These are phyloP conservation scores for Talaromyces thailandensis DNA, from an alignment of 495 filamentous ascomycete species.

Conservation along the genomic window DNA sequence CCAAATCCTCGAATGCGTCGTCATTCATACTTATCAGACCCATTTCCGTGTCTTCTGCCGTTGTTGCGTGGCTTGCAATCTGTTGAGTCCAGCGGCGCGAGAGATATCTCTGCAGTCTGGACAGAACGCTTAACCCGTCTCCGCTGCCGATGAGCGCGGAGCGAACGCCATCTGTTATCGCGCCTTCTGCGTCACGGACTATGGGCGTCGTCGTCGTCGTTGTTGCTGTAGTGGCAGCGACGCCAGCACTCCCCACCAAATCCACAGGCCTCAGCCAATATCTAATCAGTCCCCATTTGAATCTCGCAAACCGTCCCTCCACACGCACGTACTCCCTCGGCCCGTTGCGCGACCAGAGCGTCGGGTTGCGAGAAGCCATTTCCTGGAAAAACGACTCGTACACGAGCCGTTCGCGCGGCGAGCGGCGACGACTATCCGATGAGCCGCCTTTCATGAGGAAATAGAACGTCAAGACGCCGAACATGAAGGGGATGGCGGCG, in stretches of 20 bases:
- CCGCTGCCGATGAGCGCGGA: slow-evolving; percentile 11
- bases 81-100: slow-evolving; percentile 33
- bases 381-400: slow-evolving; percentile 42
- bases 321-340: slow-evolving; percentile 32
- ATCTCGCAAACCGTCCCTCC: slow-evolving; percentile 13
- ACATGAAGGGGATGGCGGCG: slow-evolving; percentile 32
- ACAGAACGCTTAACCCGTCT: slow-evolving; percentile 31
- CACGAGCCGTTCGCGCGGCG: slow-evolving; percentile 39
- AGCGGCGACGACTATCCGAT: slow-evolving; percentile 26
- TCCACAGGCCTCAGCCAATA: slow-evolving; percentile 32
- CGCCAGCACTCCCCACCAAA: neutral
- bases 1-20: neutral
- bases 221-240: neutral
- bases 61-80: slow-evolving; percentile 10
- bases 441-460: slow-evolving; percentile 42
- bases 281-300: slow-evolving; percentile 38
- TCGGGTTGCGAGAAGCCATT: slow-evolving; percentile 32
- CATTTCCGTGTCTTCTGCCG: slow-evolving; percentile 10
- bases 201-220: slow-evolving; percentile 13
- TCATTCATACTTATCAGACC: slow-evolving; percentile 1
- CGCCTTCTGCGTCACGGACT: slow-evolving; percentile 5
- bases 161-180: slow-evolving; percentile 4
- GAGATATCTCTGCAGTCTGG: slow-evolving; percentile 33
- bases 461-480: slow-evolving; percentile 35
- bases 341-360: slow-evolving; percentile 39